Percentiles rank a stretch among this genome's conserved stretches.
Conservation (phyloP, 805 yeast genomes). For the Candida orba region DNA sequence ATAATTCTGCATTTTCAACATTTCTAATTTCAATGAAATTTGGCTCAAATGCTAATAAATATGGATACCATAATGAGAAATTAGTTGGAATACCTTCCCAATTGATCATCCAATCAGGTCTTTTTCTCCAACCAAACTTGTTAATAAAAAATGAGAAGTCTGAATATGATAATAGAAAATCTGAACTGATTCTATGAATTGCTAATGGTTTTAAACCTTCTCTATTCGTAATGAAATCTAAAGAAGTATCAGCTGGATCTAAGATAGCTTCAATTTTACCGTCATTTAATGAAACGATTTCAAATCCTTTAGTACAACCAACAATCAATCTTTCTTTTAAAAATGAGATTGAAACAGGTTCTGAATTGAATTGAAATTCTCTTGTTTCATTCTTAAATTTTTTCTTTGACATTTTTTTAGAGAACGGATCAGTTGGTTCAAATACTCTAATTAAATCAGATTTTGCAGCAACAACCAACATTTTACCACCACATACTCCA, state of each 20-base stretch:
- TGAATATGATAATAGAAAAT: constrained; percentile 81
- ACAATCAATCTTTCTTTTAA: constrained; percentile 83
- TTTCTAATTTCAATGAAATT: constrained; percentile 89
- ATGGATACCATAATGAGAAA: constrained; percentile 92
- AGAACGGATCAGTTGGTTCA: constrained; percentile 78
- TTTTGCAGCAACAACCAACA: constrained; percentile 85
- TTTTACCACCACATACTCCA: constrained; percentile 85
- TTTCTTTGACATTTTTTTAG: constrained; percentile 56
- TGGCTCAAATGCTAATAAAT: constrained; percentile 82
- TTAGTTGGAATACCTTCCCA: constrained; percentile 97
- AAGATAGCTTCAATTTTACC: constrained; percentile 81
- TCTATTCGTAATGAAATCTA: constrained; percentile 83
- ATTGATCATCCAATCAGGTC: constrained; percentile 86
- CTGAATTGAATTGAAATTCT: constrained; percentile 78
- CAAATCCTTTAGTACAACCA: constrained; percentile 96
- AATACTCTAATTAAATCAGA: constrained; percentile 77
- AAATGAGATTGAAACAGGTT: constrained; percentile 87
- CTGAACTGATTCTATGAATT: constrained; percentile 82
- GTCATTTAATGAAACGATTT: constrained; percentile 79
- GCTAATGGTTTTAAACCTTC: constrained; percentile 86
- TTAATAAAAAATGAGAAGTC: constrained; percentile 94
- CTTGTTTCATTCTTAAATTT: constrained; percentile 59
- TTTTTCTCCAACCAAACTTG: constrained; percentile 92
- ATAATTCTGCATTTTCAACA: constrained; percentile 77
- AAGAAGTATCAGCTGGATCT: constrained; percentile 97